Conservation (phyloP, 23 red algal genomes). For the Cyanidioschyzon merolae region DNA sequence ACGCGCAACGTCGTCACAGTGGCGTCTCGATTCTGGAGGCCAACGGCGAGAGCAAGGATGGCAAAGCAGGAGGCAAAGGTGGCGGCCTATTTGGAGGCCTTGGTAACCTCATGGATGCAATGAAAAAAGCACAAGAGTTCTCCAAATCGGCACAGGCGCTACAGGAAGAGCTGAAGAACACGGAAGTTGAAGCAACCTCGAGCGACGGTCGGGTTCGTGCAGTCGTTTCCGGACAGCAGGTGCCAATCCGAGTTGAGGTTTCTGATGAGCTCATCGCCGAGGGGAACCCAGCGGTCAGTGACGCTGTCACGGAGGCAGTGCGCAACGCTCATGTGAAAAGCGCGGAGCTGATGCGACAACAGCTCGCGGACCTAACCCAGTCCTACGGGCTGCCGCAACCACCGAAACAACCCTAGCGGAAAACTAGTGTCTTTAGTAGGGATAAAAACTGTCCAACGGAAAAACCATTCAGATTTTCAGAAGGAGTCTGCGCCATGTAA, state of each 20-base stretch:
- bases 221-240: slow-evolving; percentile 65
- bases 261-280: slow-evolving; percentile 54
- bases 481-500: neutral
- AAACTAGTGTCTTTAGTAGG: neutral
- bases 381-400: neutral
- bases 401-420: neutral
- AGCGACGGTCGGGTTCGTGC: slow-evolving; percentile 28
- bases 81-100: slow-evolving; percentile 24
- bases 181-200: slow-evolving; percentile 31
- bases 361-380: slow-evolving; percentile 13
- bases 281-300: slow-evolving; percentile 43
- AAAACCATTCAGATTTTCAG: neutral
- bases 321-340: neutral
- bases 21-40: neutral
- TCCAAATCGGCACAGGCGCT: slow-evolving; percentile 53
- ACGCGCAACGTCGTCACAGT: too few species aligned
- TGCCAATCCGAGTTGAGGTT: slow-evolving; percentile 52
- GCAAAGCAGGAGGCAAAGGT: slow-evolving; percentile 20
- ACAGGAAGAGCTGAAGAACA: slow-evolving; percentile 74
- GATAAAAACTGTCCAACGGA: neutral
- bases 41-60: neutral
- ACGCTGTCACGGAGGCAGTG: slow-evolving; percentile 8
- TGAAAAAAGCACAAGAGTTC: slow-evolving; percentile 95
- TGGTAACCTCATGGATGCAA: slow-evolving; percentile 86
- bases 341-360: neutral